Evolutionary conservation across 2,329 filamentous ascomycete species (phyloP), one percentile per base, ranked within the genome.

Genomic region (Cladorrhinum sp.): DNA sequence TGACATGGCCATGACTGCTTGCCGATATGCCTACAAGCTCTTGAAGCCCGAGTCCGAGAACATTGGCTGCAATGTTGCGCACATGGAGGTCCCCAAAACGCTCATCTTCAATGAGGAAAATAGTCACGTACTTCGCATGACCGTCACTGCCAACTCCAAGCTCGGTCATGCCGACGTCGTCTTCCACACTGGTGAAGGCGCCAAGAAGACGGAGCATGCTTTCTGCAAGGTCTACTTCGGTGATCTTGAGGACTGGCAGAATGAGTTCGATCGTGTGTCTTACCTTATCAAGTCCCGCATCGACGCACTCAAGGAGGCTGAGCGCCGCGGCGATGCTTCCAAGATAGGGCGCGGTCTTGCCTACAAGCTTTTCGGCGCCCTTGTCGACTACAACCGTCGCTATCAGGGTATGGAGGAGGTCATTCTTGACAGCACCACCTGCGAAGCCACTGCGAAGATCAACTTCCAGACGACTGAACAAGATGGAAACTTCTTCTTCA

Each of bases 331-430:
- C 41, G 81, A 83, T 59, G 88, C 88, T 25, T 88, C 89, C 71
- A 89, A 90, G 75, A 83, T 92, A 63, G 84, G 88, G 54, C 85
- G 88, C 24, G 88, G 88, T 32, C 84, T 92, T 77, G 87, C 88
- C 13, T 95, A 95, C 81, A 93, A 92, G 76, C 81, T 85, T 1
- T 85, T 85, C 66, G 68, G 73, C 10, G 79, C 81, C 48, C 73
- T 86, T 0, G 84, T 86, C 5, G 81, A 85, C 67, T 87, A 86
- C 63, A 75, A 78, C 16, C 71, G 69, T 8, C 76, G 76, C 38
- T 87, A 83, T 69, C 77, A 76, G 56, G 84, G 83, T 23, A 85
- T 86, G 75, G 78, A 85, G 41, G 81, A 84, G 58, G 82, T 87
- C 6, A 78, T 86, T 36, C 74, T 87, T 6, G 75, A 80, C 67